Percentiles rank a stretch among this genome's conserved stretches.
Evolutionary conservation across 768 basidiomycete species (phyloP).

Genomic region (Boletus subcaerulescens): DNA sequence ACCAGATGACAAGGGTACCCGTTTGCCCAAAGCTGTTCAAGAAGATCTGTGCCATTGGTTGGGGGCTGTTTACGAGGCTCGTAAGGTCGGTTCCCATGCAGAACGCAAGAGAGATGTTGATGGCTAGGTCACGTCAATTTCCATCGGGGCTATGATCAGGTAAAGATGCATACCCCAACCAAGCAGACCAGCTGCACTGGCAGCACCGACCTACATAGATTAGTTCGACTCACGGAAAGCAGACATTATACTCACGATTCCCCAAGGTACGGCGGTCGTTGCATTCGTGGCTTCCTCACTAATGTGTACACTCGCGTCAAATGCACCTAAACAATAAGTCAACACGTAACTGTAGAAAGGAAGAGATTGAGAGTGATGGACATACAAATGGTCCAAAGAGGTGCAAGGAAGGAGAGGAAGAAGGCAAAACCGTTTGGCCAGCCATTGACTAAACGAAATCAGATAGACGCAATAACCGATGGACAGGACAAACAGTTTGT

Average conservation of each 20-base stretch:
- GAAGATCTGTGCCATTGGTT: constrained; percentile 48
- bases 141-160: neutral
- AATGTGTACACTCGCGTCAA: constrained; percentile 52
- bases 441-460: constrained; percentile 30
- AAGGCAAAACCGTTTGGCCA: constrained; percentile 52
- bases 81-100: constrained; percentile 55
- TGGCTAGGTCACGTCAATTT: constrained; percentile 27
- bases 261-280: constrained; percentile 53
- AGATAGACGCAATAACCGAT: neutral
- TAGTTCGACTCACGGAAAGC: neutral
- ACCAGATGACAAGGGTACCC: constrained; percentile 49
- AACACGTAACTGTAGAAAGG: constrained; percentile 24
- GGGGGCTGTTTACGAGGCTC: constrained; percentile 37
- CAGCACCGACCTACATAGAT: constrained; percentile 31
- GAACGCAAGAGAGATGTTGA: constrained; percentile 54
- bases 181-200: constrained; percentile 44
- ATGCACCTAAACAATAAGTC: constrained; percentile 40
- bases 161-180: constrained; percentile 43
- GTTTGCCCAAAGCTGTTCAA: constrained; percentile 41
- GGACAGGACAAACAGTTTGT: constrained; percentile 43
- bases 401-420: constrained; percentile 47
- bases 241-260: constrained; percentile 38
- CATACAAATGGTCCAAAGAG: constrained; percentile 46
- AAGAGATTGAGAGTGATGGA: neutral
- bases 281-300: constrained; percentile 57